These are phyloP conservation scores for Solidago caesia DNA, from an alignment of 129 eudicot species.

Conservation along the genomic window DNA sequence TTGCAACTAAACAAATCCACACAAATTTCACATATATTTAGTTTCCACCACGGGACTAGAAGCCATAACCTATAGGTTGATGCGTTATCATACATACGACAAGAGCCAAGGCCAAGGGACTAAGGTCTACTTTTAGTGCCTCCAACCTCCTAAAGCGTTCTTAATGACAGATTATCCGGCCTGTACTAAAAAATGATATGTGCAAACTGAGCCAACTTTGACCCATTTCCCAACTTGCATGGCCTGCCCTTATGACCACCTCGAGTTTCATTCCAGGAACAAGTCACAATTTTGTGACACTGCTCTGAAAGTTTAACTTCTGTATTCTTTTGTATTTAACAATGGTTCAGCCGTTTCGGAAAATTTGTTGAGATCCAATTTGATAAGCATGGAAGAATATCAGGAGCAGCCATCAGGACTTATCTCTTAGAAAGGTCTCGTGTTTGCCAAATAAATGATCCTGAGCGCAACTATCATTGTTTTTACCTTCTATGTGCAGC, in stretches of 20 bases:
- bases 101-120: too few relatives aligned
- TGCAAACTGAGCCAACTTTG: not conserved
- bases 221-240: not conserved
- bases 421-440: constrained; percentile 98
- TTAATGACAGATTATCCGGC: too few relatives aligned
- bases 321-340: constrained; percentile 12
- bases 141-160: too few relatives aligned
- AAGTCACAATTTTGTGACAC: not conserved
- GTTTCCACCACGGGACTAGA: too few relatives aligned
- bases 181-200: too few relatives aligned
- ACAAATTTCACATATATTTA: too few relatives aligned
- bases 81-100: too few relatives aligned
- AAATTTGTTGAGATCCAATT: constrained; percentile 99
- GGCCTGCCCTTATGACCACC: not conserved
- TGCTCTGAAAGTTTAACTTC: not conserved
- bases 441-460: constrained; percentile 93
- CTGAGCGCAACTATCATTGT: constrained; percentile 97
- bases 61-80: too few relatives aligned
- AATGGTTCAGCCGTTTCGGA: constrained; percentile 88
- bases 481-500: constrained; percentile 99
- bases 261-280: not conserved
- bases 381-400: constrained; percentile 96
- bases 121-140: too few relatives aligned
- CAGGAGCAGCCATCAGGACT: constrained; percentile 99
- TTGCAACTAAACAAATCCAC: too few relatives aligned